These are phyloP conservation scores for Zalaria obscura DNA, from an alignment of 2,329 filamentous ascomycete genomes.

Conservation along the genomic window DNA sequence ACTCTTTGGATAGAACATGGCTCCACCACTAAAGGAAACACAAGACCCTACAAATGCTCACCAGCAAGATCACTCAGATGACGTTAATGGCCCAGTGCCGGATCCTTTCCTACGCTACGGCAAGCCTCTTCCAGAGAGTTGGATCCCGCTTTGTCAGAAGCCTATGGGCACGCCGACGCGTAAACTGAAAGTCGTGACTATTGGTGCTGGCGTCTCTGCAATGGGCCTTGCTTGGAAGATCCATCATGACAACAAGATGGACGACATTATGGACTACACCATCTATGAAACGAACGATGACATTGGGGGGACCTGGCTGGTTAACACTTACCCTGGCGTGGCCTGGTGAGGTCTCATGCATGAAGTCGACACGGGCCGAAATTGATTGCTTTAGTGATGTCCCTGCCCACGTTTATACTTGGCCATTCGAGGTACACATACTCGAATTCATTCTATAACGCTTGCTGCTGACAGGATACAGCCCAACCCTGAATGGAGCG, in stretches of 20 bases:
- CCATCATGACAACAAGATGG: conserved; percentile 21
- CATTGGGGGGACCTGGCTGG: conserved; percentile 20
- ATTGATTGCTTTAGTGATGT: neutral
- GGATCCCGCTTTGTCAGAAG: conserved; percentile 19
- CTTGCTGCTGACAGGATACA: conserved; percentile 9
- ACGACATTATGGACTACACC: conserved; percentile 22
- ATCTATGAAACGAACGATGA: conserved; percentile 24
- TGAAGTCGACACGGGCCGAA: no score
- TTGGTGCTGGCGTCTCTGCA: conserved; percentile 21
- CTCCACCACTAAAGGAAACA: neutral
- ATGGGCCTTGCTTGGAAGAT: conserved; percentile 27
- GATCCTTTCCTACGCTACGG: conserved; percentile 12
- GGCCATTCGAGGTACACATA: conserved; percentile 17
- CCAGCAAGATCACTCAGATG: conserved; percentile 6
- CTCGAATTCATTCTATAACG: neutral
- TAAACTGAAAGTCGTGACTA: conserved; percentile 14
- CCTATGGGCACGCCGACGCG: conserved; percentile 15
- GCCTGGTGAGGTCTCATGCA: conserved; percentile 14
- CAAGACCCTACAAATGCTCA: conserved; percentile 11
- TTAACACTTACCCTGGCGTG: conserved; percentile 25
- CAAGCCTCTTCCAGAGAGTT: conserved; percentile 12
- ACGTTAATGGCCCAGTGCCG: conserved; percentile 11
- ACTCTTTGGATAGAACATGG: neutral
- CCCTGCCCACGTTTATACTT: conserved; percentile 10
- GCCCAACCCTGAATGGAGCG: conserved; percentile 3